phyloP scores from a whole-genome alignment of 1,284 basidiomycete species.

The Paramarasmius palmivorus region DNA sequence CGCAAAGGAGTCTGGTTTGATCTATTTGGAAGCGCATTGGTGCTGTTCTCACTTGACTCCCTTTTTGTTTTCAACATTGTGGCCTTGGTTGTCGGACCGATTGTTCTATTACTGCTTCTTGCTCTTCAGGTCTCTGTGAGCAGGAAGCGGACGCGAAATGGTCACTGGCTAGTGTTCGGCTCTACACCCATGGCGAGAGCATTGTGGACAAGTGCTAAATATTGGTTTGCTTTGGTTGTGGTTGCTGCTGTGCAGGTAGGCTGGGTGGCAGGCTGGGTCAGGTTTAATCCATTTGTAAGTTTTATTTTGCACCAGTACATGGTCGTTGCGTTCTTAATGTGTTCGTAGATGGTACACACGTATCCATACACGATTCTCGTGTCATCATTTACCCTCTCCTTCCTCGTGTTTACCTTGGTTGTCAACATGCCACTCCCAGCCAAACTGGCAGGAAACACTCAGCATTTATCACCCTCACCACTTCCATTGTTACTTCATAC shows the following conservation, averaged over 20 bases:
- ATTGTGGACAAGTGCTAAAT: constrained; percentile 50
- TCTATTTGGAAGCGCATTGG: constrained; percentile 48
- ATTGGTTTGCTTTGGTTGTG: constrained; percentile 58
- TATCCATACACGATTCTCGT: constrained; percentile 51
- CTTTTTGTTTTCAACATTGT: constrained; percentile 60
- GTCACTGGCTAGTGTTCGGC: not conserved
- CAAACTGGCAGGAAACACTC: constrained; percentile 14
- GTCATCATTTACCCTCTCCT: constrained; percentile 50
- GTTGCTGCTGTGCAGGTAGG: constrained; percentile 45
- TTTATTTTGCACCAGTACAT: not conserved
- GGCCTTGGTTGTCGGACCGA: constrained; percentile 60
- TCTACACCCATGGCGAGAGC: not conserved
- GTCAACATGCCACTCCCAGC: constrained; percentile 34
- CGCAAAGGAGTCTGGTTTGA: constrained; percentile 5
- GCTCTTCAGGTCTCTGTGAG: not conserved
- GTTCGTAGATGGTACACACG: constrained; percentile 59
- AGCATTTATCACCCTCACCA: constrained; percentile 14
- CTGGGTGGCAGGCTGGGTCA: constrained; percentile 48
- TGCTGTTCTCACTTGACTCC: constrained; percentile 52
- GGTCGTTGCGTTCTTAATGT: constrained; percentile 1
- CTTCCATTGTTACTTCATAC: constrained; percentile 46
- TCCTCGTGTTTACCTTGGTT: constrained; percentile 44
- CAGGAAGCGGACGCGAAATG: not conserved
- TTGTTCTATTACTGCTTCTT: constrained; percentile 46
- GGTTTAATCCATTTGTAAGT: constrained; percentile 67